Percentiles rank a stretch among this genome's conserved stretches.
Conservation (phyloP, 768 basidiomycete species). For the Suillus cothurnatus region DNA sequence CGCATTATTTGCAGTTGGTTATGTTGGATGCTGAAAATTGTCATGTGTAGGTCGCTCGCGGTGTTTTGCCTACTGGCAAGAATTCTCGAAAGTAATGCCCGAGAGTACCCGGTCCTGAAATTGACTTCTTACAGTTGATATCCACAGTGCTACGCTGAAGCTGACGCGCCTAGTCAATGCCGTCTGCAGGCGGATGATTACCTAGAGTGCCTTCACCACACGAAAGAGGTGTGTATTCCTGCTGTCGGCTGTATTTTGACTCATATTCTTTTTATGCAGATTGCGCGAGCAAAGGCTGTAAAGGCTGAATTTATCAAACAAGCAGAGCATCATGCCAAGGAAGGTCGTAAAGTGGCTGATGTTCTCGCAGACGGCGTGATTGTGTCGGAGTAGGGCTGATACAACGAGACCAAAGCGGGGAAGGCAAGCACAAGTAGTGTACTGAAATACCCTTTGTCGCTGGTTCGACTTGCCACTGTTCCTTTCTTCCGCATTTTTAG, state of each 20-base stretch:
- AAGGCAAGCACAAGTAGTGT: slow-evolving; percentile 16
- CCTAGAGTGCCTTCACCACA: slow-evolving; percentile 87
- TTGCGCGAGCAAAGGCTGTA: slow-evolving; percentile 66
- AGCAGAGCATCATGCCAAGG: slow-evolving; percentile 63
- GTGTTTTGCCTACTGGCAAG: slow-evolving; percentile 93
- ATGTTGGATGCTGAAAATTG: neutral
- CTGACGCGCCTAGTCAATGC: slow-evolving; percentile 77
- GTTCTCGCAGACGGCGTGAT: slow-evolving; percentile 73
- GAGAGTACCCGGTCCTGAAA: neutral
- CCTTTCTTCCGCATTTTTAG: neutral
- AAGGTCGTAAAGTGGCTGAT: slow-evolving; percentile 72
- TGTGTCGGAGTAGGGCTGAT: slow-evolving; percentile 75
- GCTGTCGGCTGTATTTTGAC: neutral
- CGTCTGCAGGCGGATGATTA: slow-evolving; percentile 79
- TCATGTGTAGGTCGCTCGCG: slow-evolving; percentile 65
- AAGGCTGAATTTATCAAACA: slow-evolving; percentile 73
- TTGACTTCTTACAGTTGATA: slow-evolving; percentile 13
- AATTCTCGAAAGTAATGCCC: slow-evolving; percentile 67
- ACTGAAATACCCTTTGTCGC: slow-evolving; percentile 5
- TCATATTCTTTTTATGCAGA: slow-evolving; percentile 37
- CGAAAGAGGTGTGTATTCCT: slow-evolving; percentile 72
- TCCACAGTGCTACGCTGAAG: slow-evolving; percentile 78
- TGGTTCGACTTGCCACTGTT: slow-evolving; percentile 3
- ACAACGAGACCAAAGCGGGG: slow-evolving; percentile 44
- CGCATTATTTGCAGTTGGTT: slow-evolving; percentile 17